A percentile compares a stretch with the other conserved stretches of the same genome.
Conservation (phyloP, 352 stramenopile species). For the Phytopythium mirpurense region DNA sequence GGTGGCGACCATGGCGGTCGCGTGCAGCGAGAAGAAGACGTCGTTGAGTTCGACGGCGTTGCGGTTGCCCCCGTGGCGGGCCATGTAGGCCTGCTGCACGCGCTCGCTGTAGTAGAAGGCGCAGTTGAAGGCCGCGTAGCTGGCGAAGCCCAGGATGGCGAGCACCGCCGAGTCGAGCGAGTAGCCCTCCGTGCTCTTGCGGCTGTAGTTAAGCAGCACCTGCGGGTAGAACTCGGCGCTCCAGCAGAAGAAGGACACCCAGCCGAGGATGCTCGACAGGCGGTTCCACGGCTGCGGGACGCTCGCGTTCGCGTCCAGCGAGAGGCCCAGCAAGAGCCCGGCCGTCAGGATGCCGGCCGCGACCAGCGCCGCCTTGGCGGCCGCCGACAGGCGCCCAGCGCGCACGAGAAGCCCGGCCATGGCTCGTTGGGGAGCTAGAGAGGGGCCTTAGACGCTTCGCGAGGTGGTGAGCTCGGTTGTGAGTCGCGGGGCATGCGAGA, state of each 20-base stretch:
- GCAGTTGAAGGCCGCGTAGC: constrained; percentile 89
- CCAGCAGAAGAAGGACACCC: constrained; percentile 84
- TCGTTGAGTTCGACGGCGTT: constrained; percentile 83
- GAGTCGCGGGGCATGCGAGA: neutral
- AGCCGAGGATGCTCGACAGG: constrained; percentile 67
- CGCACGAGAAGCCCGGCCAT: neutral
- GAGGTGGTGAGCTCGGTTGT: neutral
- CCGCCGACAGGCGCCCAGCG: neutral
- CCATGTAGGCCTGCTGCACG: constrained; percentile 82
- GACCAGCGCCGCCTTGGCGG: neutral
- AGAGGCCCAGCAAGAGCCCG: constrained; percentile 33
- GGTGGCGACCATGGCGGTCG: constrained; percentile 70
- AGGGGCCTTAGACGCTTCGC: neutral
- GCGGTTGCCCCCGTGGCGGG: constrained; percentile 41
- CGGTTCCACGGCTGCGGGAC: constrained; percentile 62
- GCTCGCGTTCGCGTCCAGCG: constrained; percentile 41
- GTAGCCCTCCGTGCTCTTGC: constrained; percentile 81
- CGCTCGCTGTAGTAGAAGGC: constrained; percentile 78
- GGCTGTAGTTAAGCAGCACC: constrained; percentile 85
- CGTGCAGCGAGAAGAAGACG: constrained; percentile 91
- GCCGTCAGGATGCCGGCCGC: constrained; percentile 28
- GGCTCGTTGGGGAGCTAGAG: neutral
- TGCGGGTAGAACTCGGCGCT: constrained; percentile 82
- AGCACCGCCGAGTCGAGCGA: constrained; percentile 88
- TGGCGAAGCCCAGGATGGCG: constrained; percentile 90